Percentiles rank a stretch among this genome's conserved stretches.
Evolutionary conservation across 768 basidiomycete genomes (phyloP).

Genomic region (Lentinula detonsa): DNA sequence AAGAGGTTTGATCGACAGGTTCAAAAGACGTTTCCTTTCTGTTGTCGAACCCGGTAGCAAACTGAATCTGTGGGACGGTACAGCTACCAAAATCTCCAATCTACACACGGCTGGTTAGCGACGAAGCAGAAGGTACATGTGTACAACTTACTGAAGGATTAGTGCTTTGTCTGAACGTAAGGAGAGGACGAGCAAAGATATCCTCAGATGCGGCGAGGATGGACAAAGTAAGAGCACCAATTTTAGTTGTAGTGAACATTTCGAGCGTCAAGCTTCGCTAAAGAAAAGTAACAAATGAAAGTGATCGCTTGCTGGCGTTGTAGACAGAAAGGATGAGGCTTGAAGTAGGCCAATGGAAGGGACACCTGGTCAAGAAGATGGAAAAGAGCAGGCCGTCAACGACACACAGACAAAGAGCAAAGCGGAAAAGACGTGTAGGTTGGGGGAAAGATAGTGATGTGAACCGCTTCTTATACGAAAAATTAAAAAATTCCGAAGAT

Average conservation of each 20-base stretch:
- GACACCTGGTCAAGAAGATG: constrained; percentile 43
- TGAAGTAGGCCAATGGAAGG: constrained; percentile 11
- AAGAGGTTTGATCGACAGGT: constrained; percentile 25
- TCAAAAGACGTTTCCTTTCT: constrained; percentile 31
- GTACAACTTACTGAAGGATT: not conserved
- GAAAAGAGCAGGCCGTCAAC: constrained; percentile 33
- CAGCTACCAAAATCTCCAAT: constrained; percentile 44
- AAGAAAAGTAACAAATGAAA: constrained; percentile 15
- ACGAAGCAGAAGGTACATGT: not conserved
- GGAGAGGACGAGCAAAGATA: constrained; percentile 28
- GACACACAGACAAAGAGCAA: constrained; percentile 24
- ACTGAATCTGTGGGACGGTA: constrained; percentile 52
- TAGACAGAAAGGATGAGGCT: constrained; percentile 11
- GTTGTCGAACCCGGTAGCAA: constrained; percentile 50
- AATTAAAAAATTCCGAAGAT: not conserved
- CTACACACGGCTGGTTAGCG: not conserved
- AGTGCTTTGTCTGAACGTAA: not conserved
- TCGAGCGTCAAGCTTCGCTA: constrained; percentile 12
- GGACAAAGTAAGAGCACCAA: constrained; percentile 14
- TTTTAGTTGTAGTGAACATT: constrained; percentile 13
- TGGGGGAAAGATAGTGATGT: not conserved
- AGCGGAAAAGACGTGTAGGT: constrained; percentile 9
- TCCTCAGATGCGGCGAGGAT: constrained; percentile 12
- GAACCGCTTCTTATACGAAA: not conserved
- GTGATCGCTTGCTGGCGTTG: constrained; percentile 11